Base-by-base conservation (phyloP, 2,329 filamentous ascomycete species). In the Hymenoscyphus repandus region DNA sequence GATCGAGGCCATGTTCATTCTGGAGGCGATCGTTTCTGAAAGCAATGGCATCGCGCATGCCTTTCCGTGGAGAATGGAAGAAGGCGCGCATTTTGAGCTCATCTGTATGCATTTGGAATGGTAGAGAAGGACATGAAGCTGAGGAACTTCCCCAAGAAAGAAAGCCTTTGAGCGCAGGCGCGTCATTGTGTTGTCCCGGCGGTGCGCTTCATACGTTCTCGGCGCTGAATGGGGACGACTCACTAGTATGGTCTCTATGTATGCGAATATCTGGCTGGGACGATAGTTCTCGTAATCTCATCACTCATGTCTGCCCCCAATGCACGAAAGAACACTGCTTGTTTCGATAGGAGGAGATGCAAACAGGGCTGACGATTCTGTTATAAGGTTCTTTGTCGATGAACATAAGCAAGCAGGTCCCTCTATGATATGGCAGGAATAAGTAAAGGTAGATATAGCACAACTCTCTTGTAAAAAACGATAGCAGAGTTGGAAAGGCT, bases 211-310 rank as follows among this genome's bases (percentile, higher is more conserved):
- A 7, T 7, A 33, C 17, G 18, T 32, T 33, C n/a, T 27, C n/a
- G 30, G 15, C 32, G 36, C 34, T 17, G 34, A 37, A 17, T 11
- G 31, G 30, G 9, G 12, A 17, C 39, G 30, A 47, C 51, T 52
- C 48, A 61, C 58, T 49, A 52, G 45, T 31, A 53, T 52, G 51
- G 42, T 54, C 57, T 13, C 42, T 43, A 48, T 55, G 57, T 38
- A 55, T 53, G 31, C 42, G 50, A 38, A 56, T 54, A 20, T 56
- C 15, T 17, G 49, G 48, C 20, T 43, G 48, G 37, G 30, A 39
- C 47, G 49, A 49, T 54, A 47, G 17, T 58, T 50, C 49, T 47
- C 45, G 54, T 57, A 36, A 51, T 46, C 41, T 51, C 56, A 58
- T 58, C 49, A 47, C 56, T 58, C 56, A 58, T 57, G 41, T 59